Evolutionary conservation across 1,284 basidiomycete species (phyloP), one percentile per base, ranked within the genome.

Genomic region (Ustilago curta): DNA sequence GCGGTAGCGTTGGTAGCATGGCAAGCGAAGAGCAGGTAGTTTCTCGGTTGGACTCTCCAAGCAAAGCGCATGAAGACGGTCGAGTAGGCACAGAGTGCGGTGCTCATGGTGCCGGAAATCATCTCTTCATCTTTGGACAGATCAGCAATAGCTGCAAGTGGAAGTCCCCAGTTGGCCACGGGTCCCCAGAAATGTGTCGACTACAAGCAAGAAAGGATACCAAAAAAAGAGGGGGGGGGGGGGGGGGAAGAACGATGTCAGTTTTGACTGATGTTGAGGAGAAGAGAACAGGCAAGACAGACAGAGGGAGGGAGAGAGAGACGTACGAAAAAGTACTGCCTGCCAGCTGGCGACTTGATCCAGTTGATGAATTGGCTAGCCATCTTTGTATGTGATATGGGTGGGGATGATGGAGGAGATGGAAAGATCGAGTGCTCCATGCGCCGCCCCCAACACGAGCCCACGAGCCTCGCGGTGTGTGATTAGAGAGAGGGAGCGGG

Each of bases 141-240:
- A 56, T 84, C 83, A 31, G 82, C 75, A 40, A 84, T 69, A 1
- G 83, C 83, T 4, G 83, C 83, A 25, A 84, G 72, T 9, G 83
- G 83, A n/a, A 84, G 67, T 48, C 82, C 78, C 83, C 83, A 84
- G 76, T 84, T 83, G 40, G 83, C 81, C 6, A 80, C 78, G 12
- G 81, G 82, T n/a, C 83, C 83, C 82, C 82, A 84, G 64, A 84
- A 84, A 71, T 84, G 83, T 54, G 82, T 83, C 19, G 80, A 83
- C 76, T 70, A 45, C 50, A 27, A 27, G 27, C 3, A 27, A 27
- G 27, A 27, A 27, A 27, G 27, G 27, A 27, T n/a, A n/a, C n/a
- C n/a, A n/a, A n/a, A n/a, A n/a, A n/a, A n/a, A n/a, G n/a, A n/a
- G n/a, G n/a, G n/a, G n/a, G n/a, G n/a, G 3, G 60, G 19, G 32